phyloP scores from a whole-genome alignment of 495 filamentous ascomycete species.

The Tuber melanosporum region DNA sequence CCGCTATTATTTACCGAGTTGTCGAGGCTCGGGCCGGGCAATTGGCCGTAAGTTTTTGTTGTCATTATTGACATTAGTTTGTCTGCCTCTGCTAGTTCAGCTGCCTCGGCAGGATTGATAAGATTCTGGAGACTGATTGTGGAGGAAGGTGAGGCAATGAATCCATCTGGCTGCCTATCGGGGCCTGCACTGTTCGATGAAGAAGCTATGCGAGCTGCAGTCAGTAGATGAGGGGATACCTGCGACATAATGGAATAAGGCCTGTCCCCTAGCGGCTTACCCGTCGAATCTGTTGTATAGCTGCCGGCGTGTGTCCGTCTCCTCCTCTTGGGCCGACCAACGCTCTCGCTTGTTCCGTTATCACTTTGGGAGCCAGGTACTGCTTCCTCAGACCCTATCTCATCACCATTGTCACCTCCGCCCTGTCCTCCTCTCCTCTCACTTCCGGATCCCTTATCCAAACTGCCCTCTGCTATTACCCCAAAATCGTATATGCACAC shows the following conservation, averaged over 20 bases:
- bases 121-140: constrained; percentile 20
- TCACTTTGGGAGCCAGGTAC: constrained; percentile 24
- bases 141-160: constrained; percentile 12
- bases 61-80: constrained; percentile 39
- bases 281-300: constrained; percentile 20
- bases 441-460: constrained; percentile 18
- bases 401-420: constrained; percentile 21
- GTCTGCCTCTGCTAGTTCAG: constrained; percentile 35
- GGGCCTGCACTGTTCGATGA: constrained; percentile 26
- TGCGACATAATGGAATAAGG: constrained; percentile 11
- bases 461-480: constrained; percentile 16
- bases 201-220: constrained; percentile 31
- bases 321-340: constrained; percentile 31
- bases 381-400: constrained; percentile 31
- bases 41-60: constrained; percentile 27
- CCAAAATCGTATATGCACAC: constrained; percentile 43
- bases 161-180: constrained; percentile 1
- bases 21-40: constrained; percentile 12
- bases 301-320: constrained; percentile 21
- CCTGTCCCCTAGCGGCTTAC: constrained; percentile 18
- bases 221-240: constrained; percentile 38
- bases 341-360: constrained; percentile 9
- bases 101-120: constrained; percentile 22
- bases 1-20: constrained; percentile 11
- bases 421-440: constrained; percentile 16